Conservation (phyloP, 2,329 filamentous ascomycete species). For the Lachnellula subtilissima region DNA sequence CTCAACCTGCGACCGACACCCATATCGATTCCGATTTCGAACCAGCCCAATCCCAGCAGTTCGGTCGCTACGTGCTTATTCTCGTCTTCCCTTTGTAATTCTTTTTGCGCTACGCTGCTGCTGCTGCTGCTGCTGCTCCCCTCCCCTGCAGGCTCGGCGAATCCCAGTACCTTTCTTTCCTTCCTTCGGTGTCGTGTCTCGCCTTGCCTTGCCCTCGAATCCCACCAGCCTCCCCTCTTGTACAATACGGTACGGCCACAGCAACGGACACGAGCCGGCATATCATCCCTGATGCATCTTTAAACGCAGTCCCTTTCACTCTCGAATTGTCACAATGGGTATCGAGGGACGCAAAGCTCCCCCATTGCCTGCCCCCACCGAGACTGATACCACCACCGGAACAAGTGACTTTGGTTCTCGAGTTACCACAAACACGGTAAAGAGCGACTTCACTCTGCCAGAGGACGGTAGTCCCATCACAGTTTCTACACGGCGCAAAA, state of each 20-base stretch:
- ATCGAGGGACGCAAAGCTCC: slow-evolving; percentile 40
- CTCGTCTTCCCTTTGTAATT: background rate
- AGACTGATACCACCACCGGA: slow-evolving; percentile 59
- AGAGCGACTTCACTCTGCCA: slow-evolving; percentile 71
- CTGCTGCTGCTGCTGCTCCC: background rate
- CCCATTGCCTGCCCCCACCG: slow-evolving; percentile 74
- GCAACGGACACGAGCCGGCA: slow-evolving; percentile 2
- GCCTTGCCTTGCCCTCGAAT: background rate
- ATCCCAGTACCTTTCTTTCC: background rate
- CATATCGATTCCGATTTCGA: background rate
- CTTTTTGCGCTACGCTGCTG: background rate
- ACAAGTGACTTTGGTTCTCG: slow-evolving; percentile 58
- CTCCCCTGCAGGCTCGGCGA: background rate
- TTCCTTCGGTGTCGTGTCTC: background rate
- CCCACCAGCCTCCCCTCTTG: slow-evolving; percentile 7
- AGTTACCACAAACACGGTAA: slow-evolving; percentile 61
- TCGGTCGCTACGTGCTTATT: background rate
- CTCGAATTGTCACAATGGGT: slow-evolving; percentile 30
- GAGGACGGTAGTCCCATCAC: slow-evolving; percentile 89
- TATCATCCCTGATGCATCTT: slow-evolving; percentile 23
- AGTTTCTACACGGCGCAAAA: slow-evolving; percentile 72
- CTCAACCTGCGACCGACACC: background rate
- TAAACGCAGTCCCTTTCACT: slow-evolving; percentile 12
- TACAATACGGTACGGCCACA: background rate
- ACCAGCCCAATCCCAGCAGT: background rate